Base-by-base conservation (phyloP, 2,329 filamentous ascomycete species). In the Alternaria ethzedia region DNA sequence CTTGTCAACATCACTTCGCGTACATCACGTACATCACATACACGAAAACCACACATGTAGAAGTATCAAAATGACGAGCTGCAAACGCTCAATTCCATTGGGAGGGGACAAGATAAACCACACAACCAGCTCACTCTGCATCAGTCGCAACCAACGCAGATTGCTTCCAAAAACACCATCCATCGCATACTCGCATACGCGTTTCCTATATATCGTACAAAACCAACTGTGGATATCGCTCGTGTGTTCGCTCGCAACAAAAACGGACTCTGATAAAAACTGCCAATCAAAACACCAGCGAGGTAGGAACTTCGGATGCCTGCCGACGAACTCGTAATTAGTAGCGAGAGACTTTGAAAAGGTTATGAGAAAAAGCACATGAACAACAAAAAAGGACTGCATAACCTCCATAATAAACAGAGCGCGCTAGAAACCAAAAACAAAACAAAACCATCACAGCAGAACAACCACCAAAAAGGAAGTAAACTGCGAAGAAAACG, bases 341-440 rank as follows among this genome's bases (percentile, higher is more conserved):
- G 55, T 45, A 61, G 44, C 45, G 59, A 62, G 55, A 62, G 59
- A 58, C 47, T 61, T 47, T 30, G 54, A 58, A 23, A 30, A 43
- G 7, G 17, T 36, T 1, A 36, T 5, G 4, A 54, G 41, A 28
- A 28, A 32, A 45, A 46, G 12, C 10, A 30, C 9, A 30, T 12
- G 30, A 23, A 17, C 49, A 43, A 36, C 32, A 36, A 36, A 36
- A 47, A 12, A n/a, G 25, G 17, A 45, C 17, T 45, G 43, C 43
- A 45, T 45, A 45, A 46, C 44, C 44, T 46, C 20, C 20, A 46
- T 23, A 23, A 25, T 36, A 54, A 55, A 17, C 13, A 46, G 32
- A 43, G 45, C 44, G 10, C 45, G n/a, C n/a, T 28, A 13, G 30
- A 25, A 41, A 25, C 32, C 20, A 32, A 10, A 28, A 60, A 36